Evolutionary conservation across 306 rosid genomes (phyloP), one percentile per base, ranked within the genome.

Genomic region (Acacia acuminata): DNA sequence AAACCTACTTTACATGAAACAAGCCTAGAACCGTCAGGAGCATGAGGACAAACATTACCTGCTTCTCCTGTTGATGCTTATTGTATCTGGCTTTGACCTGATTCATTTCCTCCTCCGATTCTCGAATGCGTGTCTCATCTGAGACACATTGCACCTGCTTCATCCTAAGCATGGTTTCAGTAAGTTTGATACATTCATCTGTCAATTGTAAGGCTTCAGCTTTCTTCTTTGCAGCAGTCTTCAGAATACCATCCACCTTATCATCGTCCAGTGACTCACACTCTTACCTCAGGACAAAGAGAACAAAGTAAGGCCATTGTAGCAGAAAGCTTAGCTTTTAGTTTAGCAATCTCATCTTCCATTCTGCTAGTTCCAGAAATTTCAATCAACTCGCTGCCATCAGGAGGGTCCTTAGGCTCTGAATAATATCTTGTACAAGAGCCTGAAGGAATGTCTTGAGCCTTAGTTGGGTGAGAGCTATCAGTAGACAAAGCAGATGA

Each of bases 331-430:
- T 94, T 97, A 74, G 99, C 99, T 88, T 94, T 96, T 86, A 96
- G 85, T 89, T 94, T 94, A 81, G 98, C 99, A 89, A 92, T 96
- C 84, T 94, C 99, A 89, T 94, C 98, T 81, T 96, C 99, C 93
- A 96, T 22, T 88, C 87, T 91, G 89, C 94, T 88, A 61, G 98
- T 96, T 78, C 99, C 99, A 79, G 97, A 92, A 81, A 96, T 91
- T 90, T 96, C 99, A 50, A 92, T 80, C 88, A 92, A 82, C 85
- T 87, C 99, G 80, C 90, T 85, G 76, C 86, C 90, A 84, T 94
- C 96, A 77, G 83, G 89, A 71, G 90, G 84, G 78, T 90, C 94
- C 84, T 87, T 92, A 72, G 85, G 19, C 68, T 63, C 67, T 27
- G 40, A 85, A 78, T 87, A n/a, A n/a, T n/a, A n/a, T n/a, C n/a